phyloP scores from a whole-genome alignment of 2,329 filamentous ascomycete genomes.

The Pseudocercospora fijiensis region DNA sequence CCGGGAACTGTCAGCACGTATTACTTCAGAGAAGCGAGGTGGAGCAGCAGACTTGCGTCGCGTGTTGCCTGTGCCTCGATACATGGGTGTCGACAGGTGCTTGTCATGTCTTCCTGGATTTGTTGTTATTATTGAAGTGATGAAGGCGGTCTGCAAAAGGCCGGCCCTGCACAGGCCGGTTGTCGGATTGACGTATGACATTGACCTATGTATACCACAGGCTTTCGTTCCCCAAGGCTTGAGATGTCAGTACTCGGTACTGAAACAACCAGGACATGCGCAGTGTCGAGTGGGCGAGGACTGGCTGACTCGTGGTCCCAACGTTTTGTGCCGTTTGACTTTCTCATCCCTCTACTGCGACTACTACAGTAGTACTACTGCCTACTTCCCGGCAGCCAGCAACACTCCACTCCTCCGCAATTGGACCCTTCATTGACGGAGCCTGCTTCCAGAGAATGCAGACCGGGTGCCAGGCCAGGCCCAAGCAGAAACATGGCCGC shows the following conservation, averaged over 20 bases:
- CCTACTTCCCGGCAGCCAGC: neutral
- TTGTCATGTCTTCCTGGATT: neutral
- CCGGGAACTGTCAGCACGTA: conserved; percentile 42
- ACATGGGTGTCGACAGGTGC: neutral
- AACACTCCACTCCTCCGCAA: neutral
- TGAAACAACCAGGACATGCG: too few species aligned
- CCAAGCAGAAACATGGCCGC: neutral
- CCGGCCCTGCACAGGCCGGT: neutral
- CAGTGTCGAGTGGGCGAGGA: too few species aligned
- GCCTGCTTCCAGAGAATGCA: neutral
- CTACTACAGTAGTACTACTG: too few species aligned
- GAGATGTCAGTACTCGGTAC: neutral
- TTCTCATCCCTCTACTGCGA: too few species aligned
- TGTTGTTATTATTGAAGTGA: neutral
- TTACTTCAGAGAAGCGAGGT: conserved; percentile 59
- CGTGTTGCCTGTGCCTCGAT: neutral
- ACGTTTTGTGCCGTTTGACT: neutral
- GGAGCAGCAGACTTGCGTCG: too few species aligned
- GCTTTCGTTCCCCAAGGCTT: conserved; percentile 3
- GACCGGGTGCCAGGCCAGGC: too few species aligned
- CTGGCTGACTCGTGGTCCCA: neutral
- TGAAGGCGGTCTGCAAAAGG: neutral
- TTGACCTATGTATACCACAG: neutral
- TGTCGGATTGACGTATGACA: neutral
- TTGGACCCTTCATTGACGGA: neutral